Evolutionary conservation across 768 basidiomycete species (phyloP).

Genomic region (Trichaptum fuscoviolaceum): DNA sequence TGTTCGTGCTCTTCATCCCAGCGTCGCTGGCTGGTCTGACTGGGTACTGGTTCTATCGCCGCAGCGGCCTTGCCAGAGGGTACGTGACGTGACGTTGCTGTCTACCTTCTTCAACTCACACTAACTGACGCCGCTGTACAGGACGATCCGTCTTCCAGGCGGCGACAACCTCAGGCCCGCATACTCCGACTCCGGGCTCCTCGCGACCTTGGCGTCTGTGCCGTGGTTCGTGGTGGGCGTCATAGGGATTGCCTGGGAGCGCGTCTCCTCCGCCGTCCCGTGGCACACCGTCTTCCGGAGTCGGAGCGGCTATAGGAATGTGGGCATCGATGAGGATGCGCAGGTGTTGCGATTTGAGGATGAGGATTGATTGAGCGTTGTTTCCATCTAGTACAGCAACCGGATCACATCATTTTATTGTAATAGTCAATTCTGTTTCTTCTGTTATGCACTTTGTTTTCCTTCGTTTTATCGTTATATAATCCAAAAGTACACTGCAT

Average conservation of each 20-base stretch:
- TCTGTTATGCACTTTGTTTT: background rate
- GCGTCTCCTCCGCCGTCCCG: conserved; percentile 40
- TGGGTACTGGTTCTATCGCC: conserved; percentile 77
- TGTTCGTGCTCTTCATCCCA: conserved; percentile 67
- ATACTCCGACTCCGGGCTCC: conserved; percentile 36
- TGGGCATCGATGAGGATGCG: conserved; percentile 85
- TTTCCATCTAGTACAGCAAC: too few relatives aligned
- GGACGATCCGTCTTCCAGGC: conserved; percentile 75
- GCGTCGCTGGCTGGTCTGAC: conserved; percentile 71
- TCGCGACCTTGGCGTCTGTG: conserved; percentile 79
- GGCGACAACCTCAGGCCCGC: conserved; percentile 29
- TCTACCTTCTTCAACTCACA: conserved; percentile 10
- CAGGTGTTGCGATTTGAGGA: conserved; percentile 84
- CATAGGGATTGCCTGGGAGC: conserved; percentile 67
- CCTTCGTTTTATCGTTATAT: too few relatives aligned
- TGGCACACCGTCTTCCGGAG: conserved; percentile 27
- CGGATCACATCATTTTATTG: background rate
- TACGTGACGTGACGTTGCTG: conserved; percentile 30
- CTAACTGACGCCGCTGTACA: conserved; percentile 23
- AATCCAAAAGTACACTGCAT: too few relatives aligned
- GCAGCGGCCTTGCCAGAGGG: conserved; percentile 72
- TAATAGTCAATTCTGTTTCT: background rate
- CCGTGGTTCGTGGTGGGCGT: conserved; percentile 88
- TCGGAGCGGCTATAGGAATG: conserved; percentile 66
- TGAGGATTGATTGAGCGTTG: conserved; percentile 57